Conservation (phyloP, 2,329 filamentous ascomycete species). For the Capronia epimyces region DNA sequence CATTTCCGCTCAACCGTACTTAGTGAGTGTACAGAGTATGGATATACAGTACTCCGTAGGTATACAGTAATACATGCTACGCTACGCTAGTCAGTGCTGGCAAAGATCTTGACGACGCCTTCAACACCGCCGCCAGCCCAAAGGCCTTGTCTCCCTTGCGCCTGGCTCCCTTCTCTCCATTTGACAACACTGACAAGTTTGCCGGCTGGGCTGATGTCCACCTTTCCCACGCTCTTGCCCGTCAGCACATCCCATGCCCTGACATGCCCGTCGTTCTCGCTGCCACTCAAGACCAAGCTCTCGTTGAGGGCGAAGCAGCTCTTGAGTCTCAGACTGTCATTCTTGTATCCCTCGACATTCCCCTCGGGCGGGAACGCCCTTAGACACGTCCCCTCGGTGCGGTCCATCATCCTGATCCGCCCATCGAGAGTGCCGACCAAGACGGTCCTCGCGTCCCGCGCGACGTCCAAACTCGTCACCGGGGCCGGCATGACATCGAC, state of each 20-base stretch:
- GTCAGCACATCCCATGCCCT: conserved; percentile 81
- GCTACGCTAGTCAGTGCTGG: conserved; percentile 3
- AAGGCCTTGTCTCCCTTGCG: conserved; percentile 19
- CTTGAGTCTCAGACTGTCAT: conserved; percentile 68
- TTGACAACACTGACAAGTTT: conserved; percentile 28
- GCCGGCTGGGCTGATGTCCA: conserved; percentile 21
- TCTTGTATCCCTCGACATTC: conserved; percentile 43
- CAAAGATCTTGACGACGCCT: conserved; percentile 27
- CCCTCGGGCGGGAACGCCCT: conserved; percentile 58
- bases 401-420: conserved; percentile 73
- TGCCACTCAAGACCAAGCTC: conserved; percentile 71
- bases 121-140: conserved; percentile 28
- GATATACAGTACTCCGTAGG: no score
- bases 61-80: no score
- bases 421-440: conserved; percentile 72
- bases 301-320: conserved; percentile 70
- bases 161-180: conserved; percentile 26
- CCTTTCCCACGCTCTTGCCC: conserved; percentile 46
- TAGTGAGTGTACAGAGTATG: no score
- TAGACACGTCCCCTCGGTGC: conserved; percentile 65
- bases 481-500: conserved; percentile 62
- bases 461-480: conserved; percentile 70
- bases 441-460: conserved; percentile 66
- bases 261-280: conserved; percentile 65
- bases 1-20: no score